Evolutionary conservation across 176 grass and related monocot genomes (phyloP).

Genomic region (Ampelocalamus luodianensis): DNA sequence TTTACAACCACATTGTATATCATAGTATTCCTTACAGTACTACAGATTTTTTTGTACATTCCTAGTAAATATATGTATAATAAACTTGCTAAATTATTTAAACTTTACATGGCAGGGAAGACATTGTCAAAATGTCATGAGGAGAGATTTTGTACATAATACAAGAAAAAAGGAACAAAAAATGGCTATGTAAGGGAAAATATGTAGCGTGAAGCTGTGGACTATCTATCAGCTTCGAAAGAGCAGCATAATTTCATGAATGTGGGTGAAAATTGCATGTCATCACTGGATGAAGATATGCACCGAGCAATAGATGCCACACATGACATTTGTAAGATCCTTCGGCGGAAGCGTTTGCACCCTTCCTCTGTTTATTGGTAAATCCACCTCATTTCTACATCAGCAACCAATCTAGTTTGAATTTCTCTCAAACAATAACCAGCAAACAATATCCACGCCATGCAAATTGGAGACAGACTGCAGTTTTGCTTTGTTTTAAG

Average conservation of each 20-base stretch:
- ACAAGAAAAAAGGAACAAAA: not conserved
- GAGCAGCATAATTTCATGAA: not conserved
- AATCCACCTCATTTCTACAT: not conserved
- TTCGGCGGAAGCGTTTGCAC: not conserved
- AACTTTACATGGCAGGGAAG: not conserved
- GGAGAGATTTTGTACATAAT: not conserved
- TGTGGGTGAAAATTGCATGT: not conserved
- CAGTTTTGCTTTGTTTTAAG: not conserved
- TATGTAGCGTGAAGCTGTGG: not conserved
- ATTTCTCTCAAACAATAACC: constrained; percentile 7
- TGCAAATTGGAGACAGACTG: not conserved
- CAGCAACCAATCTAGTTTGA: not conserved
- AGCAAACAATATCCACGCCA: not conserved
- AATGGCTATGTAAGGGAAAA: not conserved
- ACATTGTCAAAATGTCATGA: not conserved
- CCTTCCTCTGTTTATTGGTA: not conserved
- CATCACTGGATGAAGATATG: not conserved
- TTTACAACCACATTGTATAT: constrained; percentile 9
- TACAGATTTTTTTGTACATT: not conserved
- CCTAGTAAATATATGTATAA: not conserved
- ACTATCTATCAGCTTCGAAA: not conserved
- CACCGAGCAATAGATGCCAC: not conserved
- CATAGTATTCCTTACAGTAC: not conserved
- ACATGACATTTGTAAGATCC: not conserved
- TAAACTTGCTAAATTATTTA: not conserved